Evolutionary conservation across 768 basidiomycete genomes (phyloP).

Genomic region (Mycena galericulata): DNA sequence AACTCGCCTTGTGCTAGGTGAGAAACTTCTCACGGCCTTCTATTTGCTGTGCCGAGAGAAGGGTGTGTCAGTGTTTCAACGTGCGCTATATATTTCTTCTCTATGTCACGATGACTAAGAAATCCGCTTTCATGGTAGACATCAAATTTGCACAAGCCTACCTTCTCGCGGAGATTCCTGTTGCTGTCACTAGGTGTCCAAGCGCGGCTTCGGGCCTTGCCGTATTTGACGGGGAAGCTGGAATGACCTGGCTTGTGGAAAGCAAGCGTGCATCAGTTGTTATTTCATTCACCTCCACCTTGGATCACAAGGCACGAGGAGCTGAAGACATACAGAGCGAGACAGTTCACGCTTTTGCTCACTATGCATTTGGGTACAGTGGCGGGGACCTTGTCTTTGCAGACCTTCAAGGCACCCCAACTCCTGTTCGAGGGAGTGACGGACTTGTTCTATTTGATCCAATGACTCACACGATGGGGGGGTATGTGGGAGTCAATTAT

Average conservation of each 20-base stretch:
- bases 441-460: slow-evolving; percentile 19
- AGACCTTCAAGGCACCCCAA: slow-evolving; percentile 21
- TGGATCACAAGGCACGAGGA: slow-evolving; percentile 9
- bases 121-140: slow-evolving; percentile 3
- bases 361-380: slow-evolving; percentile 10
- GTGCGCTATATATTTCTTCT: no score
- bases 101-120: no score
- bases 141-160: slow-evolving; percentile 2
- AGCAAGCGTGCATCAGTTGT: slow-evolving; percentile 14
- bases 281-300: slow-evolving; percentile 15
- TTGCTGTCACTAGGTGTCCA: not conserved
- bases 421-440: slow-evolving; percentile 6
- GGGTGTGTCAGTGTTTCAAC: slow-evolving; percentile 1
- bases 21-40: slow-evolving; percentile 2
- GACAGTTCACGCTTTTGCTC: slow-evolving; percentile 14
- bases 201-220: not conserved
- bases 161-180: slow-evolving; percentile 1
- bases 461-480: no score
- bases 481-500: not conserved
- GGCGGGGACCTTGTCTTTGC: slow-evolving; percentile 14
- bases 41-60: not conserved
- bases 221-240: slow-evolving; percentile 1
- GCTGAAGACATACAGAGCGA: not conserved
- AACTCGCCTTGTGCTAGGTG: slow-evolving; percentile 1
- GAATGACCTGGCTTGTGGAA: slow-evolving; percentile 20